These are phyloP conservation scores for Penicillium sp. DNA, from an alignment of 2,329 filamentous ascomycete species.

Conservation along the genomic window DNA sequence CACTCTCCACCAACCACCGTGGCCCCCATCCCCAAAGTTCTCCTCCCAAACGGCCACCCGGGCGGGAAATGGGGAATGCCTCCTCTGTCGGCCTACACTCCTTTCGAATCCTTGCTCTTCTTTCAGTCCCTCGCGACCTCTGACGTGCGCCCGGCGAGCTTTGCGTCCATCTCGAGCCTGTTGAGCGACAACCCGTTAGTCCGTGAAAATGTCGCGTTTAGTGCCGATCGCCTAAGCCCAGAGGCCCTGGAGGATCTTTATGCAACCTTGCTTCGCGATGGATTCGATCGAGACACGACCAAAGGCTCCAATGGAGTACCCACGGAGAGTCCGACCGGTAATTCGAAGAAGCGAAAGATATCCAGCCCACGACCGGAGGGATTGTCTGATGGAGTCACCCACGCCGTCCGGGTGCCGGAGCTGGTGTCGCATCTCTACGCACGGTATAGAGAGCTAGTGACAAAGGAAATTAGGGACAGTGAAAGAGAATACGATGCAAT, in stretches of 20 bases:
- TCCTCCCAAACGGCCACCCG: conserved; percentile 38
- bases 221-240: conserved; percentile 71
- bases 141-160: conserved; percentile 65
- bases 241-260: conserved; percentile 80
- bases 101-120: conserved; percentile 81
- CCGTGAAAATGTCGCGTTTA: conserved; percentile 68
- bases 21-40: conserved; percentile 37
- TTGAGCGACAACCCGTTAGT: conserved; percentile 74
- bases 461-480: conserved; percentile 71
- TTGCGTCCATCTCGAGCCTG: conserved; percentile 70
- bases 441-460: conserved; percentile 68
- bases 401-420: conserved; percentile 67
- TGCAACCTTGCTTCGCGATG: conserved; percentile 72
- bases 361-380: conserved; percentile 64
- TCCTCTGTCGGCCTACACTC: conserved; percentile 68
- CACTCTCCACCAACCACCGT: conserved; percentile 28
- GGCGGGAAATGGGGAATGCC: conserved; percentile 56
- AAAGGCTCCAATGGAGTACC: conserved; percentile 23
- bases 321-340: conserved; percentile 33
- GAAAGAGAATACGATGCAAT: conserved; percentile 67
- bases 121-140: conserved; percentile 75
- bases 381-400: conserved; percentile 65
- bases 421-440: conserved; percentile 74
- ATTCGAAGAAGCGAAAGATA: conserved; percentile 73
- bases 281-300: conserved; percentile 53